These are phyloP conservation scores for Aspergillus sclerotioniger DNA, from an alignment of 495 filamentous ascomycete species.

Conservation along the genomic window DNA sequence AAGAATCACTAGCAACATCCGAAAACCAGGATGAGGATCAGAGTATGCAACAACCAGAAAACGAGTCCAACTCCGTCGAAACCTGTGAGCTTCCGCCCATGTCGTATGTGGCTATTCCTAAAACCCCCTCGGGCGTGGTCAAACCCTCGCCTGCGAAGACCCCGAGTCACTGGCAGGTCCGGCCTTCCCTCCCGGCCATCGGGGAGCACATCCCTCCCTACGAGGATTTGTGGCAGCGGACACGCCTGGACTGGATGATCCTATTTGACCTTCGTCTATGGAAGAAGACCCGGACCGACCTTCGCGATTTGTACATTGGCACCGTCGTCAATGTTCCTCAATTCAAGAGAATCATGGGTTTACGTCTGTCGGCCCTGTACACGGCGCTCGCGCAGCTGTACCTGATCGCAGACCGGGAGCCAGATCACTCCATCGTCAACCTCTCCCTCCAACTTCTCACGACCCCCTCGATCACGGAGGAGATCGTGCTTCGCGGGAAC, in stretches of 20 bases:
- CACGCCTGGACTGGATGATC: constrained; percentile 92
- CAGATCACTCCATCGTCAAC: constrained; percentile 98
- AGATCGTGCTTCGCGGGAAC: constrained; percentile 93
- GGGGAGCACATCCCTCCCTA: constrained; percentile 61
- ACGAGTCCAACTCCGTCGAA: constrained; percentile 59
- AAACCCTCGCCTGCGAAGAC: constrained; percentile 43
- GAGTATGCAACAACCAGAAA: constrained; percentile 53
- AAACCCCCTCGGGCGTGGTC: constrained; percentile 32
- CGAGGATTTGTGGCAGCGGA: constrained; percentile 82
- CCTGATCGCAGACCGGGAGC: constrained; percentile 92
- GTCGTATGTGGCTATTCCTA: constrained; percentile 37
- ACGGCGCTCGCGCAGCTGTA: constrained; percentile 92
- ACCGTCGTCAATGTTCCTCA: constrained; percentile 92
- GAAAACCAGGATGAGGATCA: constrained; percentile 59
- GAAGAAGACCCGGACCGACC: constrained; percentile 88
- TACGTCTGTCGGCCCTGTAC: constrained; percentile 91
- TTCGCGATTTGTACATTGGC: constrained; percentile 92
- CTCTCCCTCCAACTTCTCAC: constrained; percentile 95
- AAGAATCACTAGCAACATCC: constrained; percentile 5
- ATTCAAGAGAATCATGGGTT: constrained; percentile 93
- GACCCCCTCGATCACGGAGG: constrained; percentile 90
- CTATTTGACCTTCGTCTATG: constrained; percentile 95
- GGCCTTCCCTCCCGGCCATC: constrained; percentile 59
- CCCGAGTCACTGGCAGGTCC: constrained; percentile 83
- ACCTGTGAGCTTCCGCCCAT: constrained; percentile 13